A percentile compares a stretch with the other conserved stretches of the same genome.
phyloP scores from a whole-genome alignment of 2,329 filamentous ascomycete species.

The Trichoderma sp. region DNA sequence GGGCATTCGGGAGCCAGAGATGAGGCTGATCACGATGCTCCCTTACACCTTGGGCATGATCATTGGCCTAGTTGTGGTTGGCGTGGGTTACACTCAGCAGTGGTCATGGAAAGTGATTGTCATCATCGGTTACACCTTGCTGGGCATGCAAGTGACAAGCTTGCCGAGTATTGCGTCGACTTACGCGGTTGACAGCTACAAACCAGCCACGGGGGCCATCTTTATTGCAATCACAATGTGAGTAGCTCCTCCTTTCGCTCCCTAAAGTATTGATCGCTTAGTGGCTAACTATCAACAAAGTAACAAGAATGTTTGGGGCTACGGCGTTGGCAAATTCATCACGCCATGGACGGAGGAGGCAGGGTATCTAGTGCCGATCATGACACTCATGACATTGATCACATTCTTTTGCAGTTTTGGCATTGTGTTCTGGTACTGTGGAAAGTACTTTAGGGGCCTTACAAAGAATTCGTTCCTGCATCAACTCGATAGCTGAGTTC shows the following conservation, averaged over 20 bases:
- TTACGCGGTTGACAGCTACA: constrained; percentile 23
- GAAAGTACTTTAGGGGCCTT: constrained; percentile 9
- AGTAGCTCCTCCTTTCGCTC: neutral
- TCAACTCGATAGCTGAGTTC: neutral
- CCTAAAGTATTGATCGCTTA: no score
- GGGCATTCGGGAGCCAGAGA: constrained; percentile 18
- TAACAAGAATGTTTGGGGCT: constrained; percentile 19
- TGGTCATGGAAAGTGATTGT: constrained; percentile 23
- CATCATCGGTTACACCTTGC: constrained; percentile 13
- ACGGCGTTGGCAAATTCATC: constrained; percentile 20
- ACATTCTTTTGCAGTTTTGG: constrained; percentile 17
- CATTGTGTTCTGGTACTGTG: constrained; percentile 6
- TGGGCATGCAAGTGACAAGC: constrained; percentile 25
- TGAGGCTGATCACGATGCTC: constrained; percentile 15
- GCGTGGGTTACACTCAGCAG: neutral
- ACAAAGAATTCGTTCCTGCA: constrained; percentile 5
- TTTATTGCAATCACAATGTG: constrained; percentile 23
- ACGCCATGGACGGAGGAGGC: constrained; percentile 11
- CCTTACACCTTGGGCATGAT: constrained; percentile 23
- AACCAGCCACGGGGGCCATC: constrained; percentile 14
- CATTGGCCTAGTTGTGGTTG: constrained; percentile 9
- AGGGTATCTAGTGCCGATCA: constrained; percentile 8
- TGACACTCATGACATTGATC: constrained; percentile 22
- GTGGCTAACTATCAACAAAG: neutral
- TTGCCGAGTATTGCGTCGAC: constrained; percentile 18